Evolutionary conservation across 2,329 filamentous ascomycete species (phyloP).

Genomic region (Leptodontidium sp.): DNA sequence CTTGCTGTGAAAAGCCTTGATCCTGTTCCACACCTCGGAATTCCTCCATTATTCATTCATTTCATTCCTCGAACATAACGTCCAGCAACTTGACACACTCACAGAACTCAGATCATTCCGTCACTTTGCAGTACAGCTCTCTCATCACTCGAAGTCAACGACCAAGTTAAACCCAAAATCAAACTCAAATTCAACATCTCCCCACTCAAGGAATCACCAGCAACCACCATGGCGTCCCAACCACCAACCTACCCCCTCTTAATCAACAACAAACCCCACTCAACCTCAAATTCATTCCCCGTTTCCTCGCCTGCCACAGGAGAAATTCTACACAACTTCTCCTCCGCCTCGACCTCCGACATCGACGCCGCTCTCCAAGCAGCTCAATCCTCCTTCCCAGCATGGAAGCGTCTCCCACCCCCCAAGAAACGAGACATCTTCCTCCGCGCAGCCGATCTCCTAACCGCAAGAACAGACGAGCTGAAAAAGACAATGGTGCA

Average conservation of each 20-base stretch:
- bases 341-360: slow-evolving; percentile 62
- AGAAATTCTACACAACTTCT: slow-evolving; percentile 61
- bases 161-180: neutral
- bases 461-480: slow-evolving; percentile 61
- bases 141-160: neutral
- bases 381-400: slow-evolving; percentile 72
- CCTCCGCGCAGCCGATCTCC: slow-evolving; percentile 70
- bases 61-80: no score
- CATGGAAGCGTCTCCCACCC: slow-evolving; percentile 72
- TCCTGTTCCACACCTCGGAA: no score
- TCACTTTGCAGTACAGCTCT: neutral
- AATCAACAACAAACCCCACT: slow-evolving; percentile 55
- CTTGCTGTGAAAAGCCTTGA: no score
- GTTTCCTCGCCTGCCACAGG: slow-evolving; percentile 64
- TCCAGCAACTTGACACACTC: neutral
- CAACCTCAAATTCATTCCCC: slow-evolving; percentile 58
- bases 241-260: slow-evolving; percentile 48
- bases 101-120: neutral
- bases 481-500: slow-evolving; percentile 64
- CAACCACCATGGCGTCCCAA: neutral
- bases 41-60: no score
- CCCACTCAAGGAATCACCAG: no score
- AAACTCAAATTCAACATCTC: neutral
- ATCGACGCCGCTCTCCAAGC: slow-evolving; percentile 60
- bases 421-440: slow-evolving; percentile 72